Evolutionary conservation across 2,329 filamentous ascomycete genomes (phyloP).

Genomic region (Zasmidium citrigriseum): DNA sequence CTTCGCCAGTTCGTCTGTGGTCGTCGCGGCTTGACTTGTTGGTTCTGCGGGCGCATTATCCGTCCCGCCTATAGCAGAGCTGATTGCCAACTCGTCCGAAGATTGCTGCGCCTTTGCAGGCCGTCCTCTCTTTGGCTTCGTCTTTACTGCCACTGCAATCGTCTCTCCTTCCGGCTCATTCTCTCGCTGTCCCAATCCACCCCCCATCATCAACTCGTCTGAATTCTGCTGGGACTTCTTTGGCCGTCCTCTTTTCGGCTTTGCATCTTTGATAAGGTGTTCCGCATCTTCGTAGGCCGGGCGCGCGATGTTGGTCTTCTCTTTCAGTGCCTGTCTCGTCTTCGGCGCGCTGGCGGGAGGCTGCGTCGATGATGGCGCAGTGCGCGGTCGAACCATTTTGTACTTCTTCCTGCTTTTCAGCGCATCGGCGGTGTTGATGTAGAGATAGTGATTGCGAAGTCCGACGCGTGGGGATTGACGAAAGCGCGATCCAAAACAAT

Average conservation of each 20-base stretch:
- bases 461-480: neutral
- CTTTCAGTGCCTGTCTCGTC: conserved; percentile 28
- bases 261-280: conserved; percentile 29
- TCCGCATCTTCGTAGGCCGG: conserved; percentile 29
- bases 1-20: conserved; percentile 30
- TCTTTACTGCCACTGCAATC: neutral
- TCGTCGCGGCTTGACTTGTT: conserved; percentile 16
- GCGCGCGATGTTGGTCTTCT: conserved; percentile 33
- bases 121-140: conserved; percentile 24
- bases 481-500: conserved; percentile 4
- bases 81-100: conserved; percentile 29
- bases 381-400: conserved; percentile 32
- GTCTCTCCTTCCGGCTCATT: neutral
- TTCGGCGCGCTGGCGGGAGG: conserved; percentile 13
- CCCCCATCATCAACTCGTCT: conserved; percentile 32
- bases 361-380: conserved; percentile 20
- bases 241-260: conserved; percentile 23
- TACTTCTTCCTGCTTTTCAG: neutral
- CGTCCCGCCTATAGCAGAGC: neutral
- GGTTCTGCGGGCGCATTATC: conserved; percentile 2
- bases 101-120: conserved; percentile 21
- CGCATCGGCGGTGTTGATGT: neutral
- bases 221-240: conserved; percentile 20
- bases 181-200: conserved; percentile 25
- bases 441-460: neutral